Evolutionary conservation across 2,329 filamentous ascomycete genomes (phyloP).

Genomic region (Aureobasidium sp.): DNA sequence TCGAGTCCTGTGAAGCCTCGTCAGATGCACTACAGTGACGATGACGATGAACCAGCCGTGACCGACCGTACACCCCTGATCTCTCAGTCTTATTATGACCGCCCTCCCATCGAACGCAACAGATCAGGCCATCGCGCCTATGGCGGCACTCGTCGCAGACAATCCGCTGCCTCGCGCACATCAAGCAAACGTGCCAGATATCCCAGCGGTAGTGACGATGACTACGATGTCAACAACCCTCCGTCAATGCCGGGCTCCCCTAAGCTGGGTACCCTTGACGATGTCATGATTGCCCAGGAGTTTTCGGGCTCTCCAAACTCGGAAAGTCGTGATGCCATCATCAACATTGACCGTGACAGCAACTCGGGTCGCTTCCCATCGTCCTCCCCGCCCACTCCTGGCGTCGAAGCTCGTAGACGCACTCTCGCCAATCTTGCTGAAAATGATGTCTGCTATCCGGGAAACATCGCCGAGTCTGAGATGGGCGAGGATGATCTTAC

Average conservation of each 20-base stretch:
- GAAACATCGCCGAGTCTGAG: conserved; percentile 64
- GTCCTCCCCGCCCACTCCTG: conserved; percentile 34
- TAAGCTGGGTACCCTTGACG: conserved; percentile 48
- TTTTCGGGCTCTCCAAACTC: conserved; percentile 34
- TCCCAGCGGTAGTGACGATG: conserved; percentile 24
- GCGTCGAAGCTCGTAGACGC: conserved; percentile 44
- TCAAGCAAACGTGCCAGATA: conserved; percentile 21
- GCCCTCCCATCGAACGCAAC: conserved; percentile 21
- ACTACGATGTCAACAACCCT: conserved; percentile 60
- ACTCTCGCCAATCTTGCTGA: conserved; percentile 61
- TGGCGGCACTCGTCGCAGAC: conserved; percentile 17
- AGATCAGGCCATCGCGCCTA: conserved; percentile 19
- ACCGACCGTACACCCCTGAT: conserved; percentile 53
- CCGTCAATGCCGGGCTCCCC: conserved; percentile 56
- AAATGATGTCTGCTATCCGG: conserved; percentile 89
- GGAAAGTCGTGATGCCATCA: conserved; percentile 41
- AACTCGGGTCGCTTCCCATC: conserved; percentile 26
- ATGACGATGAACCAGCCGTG: conserved; percentile 37
- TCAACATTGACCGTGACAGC: conserved; percentile 41
- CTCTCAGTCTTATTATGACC: conserved; percentile 29
- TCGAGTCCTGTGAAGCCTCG: conserved; percentile 15
- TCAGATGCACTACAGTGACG: conserved; percentile 27
- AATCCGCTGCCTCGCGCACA: conserved; percentile 21
- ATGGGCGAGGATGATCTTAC: conserved; percentile 66
- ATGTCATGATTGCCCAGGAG: conserved; percentile 64